Percentiles rank a stretch among this genome's conserved stretches.
Evolutionary conservation across 495 filamentous ascomycete species (phyloP).

Genomic region (Aspergillus nanangensis): DNA sequence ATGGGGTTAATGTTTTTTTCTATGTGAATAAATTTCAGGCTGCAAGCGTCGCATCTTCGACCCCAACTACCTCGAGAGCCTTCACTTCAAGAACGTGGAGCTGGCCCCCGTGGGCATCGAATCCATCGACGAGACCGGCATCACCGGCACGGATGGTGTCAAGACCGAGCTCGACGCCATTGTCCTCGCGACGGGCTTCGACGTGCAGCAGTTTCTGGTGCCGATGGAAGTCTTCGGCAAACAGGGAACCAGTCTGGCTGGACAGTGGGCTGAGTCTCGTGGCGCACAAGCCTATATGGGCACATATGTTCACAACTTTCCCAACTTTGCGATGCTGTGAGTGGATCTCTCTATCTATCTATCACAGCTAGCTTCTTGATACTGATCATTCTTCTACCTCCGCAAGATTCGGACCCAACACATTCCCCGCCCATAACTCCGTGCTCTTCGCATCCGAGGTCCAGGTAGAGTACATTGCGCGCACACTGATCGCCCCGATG

Average conservation of each 20-base stretch:
- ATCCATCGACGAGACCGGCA: slow-evolving; percentile 41
- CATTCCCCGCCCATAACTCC: slow-evolving; percentile 52
- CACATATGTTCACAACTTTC: slow-evolving; percentile 52
- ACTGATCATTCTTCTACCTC: neutral
- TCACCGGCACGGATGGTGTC: slow-evolving; percentile 16
- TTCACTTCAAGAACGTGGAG: slow-evolving; percentile 45
- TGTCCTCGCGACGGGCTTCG: slow-evolving; percentile 48
- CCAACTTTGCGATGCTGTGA: slow-evolving; percentile 54
- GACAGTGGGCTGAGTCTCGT: slow-evolving; percentile 45
- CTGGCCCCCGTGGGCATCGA: slow-evolving; percentile 24
- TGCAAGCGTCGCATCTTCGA: slow-evolving; percentile 56
- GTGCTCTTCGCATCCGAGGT: slow-evolving; percentile 51
- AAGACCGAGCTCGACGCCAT: slow-evolving; percentile 36
- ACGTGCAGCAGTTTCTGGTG: slow-evolving; percentile 29
- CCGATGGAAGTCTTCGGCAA: slow-evolving; percentile 37
- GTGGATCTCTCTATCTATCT: neutral
- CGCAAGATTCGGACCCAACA: slow-evolving; percentile 52
- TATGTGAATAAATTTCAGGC: no score
- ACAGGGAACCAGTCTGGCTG: slow-evolving; percentile 35
- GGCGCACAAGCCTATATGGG: slow-evolving; percentile 53
- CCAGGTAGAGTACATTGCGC: slow-evolving; percentile 34
- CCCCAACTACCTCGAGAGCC: slow-evolving; percentile 39
- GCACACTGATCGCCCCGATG: slow-evolving; percentile 23
- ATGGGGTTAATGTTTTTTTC: no score
- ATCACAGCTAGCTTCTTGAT: neutral